A percentile compares a stretch with the other conserved stretches of the same genome.
Evolutionary conservation across 1,284 basidiomycete species (phyloP).

Genomic region (Pulchroboletus neoregius): DNA sequence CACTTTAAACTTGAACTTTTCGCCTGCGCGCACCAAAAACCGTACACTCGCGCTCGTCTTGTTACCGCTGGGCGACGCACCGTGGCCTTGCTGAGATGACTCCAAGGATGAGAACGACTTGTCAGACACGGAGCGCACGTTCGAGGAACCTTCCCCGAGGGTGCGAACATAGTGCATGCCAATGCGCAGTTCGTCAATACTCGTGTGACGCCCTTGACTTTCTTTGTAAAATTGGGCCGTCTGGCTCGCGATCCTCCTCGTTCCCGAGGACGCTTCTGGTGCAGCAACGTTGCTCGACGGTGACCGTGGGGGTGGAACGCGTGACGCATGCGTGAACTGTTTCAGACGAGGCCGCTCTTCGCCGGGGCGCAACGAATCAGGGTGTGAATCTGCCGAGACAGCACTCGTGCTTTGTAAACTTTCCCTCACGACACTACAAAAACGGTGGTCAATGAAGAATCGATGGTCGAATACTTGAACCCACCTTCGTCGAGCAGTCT

Average conservation of each 20-base stretch:
- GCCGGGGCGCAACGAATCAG: slow-evolving; percentile 29
- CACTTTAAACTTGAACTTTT: slow-evolving; percentile 60
- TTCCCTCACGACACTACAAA: slow-evolving; percentile 26
- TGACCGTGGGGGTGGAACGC: slow-evolving; percentile 57
- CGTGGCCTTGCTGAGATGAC: slow-evolving; percentile 49
- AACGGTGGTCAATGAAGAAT: background rate
- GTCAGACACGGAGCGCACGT: slow-evolving; percentile 40
- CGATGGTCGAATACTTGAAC: background rate
- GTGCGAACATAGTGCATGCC: slow-evolving; percentile 67
- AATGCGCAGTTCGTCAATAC: slow-evolving; percentile 57
- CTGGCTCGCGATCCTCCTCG: slow-evolving; percentile 58
- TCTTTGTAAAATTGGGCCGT: slow-evolving; percentile 53
- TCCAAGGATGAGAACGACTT: slow-evolving; percentile 58
- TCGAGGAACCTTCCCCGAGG: slow-evolving; percentile 52
- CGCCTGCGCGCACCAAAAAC: slow-evolving; percentile 53
- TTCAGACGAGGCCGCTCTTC: slow-evolving; percentile 58
- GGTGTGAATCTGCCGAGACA: slow-evolving; percentile 35
- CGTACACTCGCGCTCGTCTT: slow-evolving; percentile 20
- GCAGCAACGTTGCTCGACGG: slow-evolving; percentile 32
- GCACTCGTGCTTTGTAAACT: slow-evolving; percentile 36
- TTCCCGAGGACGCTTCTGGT: slow-evolving; percentile 23
- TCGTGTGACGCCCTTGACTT: slow-evolving; percentile 33
- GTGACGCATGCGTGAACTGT: slow-evolving; percentile 64
- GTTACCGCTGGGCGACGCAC: too few relatives aligned
- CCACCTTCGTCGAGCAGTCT: slow-evolving; percentile 26